Conservation (phyloP, 2,329 filamentous ascomycete species). For the Ascochyta pisi region DNA sequence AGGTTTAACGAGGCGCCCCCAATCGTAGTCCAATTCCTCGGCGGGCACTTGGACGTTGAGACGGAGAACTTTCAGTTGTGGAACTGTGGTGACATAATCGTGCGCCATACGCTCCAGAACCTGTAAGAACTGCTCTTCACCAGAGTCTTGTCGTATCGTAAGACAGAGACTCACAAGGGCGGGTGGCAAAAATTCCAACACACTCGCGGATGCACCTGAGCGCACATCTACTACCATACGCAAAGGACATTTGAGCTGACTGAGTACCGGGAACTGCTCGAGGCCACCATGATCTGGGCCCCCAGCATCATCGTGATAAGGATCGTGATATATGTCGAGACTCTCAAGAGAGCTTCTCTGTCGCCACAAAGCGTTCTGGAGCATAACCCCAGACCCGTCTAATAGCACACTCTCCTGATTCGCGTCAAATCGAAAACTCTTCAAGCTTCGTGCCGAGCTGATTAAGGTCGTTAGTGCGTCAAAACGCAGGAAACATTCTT, state of each 20-base stretch:
- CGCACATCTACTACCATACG: constrained; percentile 15
- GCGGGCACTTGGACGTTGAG: constrained; percentile 7
- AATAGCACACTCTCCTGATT: constrained; percentile 7
- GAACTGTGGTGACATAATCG: constrained; percentile 10
- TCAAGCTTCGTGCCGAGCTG: constrained; percentile 23
- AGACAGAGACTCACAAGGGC: constrained; percentile 19
- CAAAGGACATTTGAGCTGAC: constrained; percentile 22
- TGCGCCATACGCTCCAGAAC: constrained; percentile 25
- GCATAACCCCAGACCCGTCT: background rate
- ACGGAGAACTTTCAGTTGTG: constrained; percentile 16
- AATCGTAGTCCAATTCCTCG: constrained; percentile 18
- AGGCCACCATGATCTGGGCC: constrained; percentile 14
- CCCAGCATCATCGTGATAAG: background rate
- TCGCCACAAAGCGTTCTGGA: constrained; percentile 12
- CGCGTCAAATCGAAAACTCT: constrained; percentile 22
- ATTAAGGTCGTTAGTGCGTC: constrained; percentile 25
- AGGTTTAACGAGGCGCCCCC: constrained; percentile 14
- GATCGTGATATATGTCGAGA: constrained; percentile 14
- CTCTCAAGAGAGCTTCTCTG: constrained; percentile 24
- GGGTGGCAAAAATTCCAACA: constrained; percentile 22
- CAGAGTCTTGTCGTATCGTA: constrained; percentile 4
- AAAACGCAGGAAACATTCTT: constrained; percentile 18
- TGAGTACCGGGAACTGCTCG: constrained; percentile 18
- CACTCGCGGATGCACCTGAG: constrained; percentile 5
- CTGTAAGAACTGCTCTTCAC: constrained; percentile 14